Evolutionary conservation across 2,329 filamentous ascomycete species (phyloP).

Genomic region (Westerdykella sp.): DNA sequence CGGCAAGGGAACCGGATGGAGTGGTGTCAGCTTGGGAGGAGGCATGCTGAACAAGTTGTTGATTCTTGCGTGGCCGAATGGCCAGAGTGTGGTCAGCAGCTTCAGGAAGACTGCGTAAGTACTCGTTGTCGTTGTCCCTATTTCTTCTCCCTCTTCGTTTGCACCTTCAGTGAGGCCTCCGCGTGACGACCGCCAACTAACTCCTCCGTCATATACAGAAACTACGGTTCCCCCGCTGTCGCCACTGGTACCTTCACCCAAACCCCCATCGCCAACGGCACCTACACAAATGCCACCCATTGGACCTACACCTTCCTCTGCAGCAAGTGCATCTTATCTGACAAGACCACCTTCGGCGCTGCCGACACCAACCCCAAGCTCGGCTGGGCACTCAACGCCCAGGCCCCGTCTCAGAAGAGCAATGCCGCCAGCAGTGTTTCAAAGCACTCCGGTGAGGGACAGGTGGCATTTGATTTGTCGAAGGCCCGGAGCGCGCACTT

Average conservation of each 20-base stretch:
- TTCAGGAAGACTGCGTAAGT: conserved; percentile 39
- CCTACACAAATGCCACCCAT: conserved; percentile 49
- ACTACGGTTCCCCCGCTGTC: conserved; percentile 45
- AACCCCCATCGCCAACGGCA: conserved; percentile 46
- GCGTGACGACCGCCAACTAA: not conserved
- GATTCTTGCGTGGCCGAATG: conserved; percentile 47
- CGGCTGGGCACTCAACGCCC: conserved; percentile 20
- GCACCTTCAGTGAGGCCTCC: not conserved
- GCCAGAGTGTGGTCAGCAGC: conserved; percentile 39
- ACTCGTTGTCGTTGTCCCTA: not conserved
- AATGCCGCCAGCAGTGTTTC: conserved; percentile 11
- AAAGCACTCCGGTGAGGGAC: conserved; percentile 19
- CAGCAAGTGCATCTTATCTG: conserved; percentile 26
- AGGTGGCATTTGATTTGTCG: conserved; percentile 17
- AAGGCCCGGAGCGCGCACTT: conserved; percentile 19
- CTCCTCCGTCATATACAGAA: conserved; percentile 14
- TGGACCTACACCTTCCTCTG: conserved; percentile 52
- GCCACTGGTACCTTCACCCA: conserved; percentile 41
- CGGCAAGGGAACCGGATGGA: conserved; percentile 45
- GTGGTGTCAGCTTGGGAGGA: conserved; percentile 44
- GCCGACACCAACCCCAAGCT: conserved; percentile 15
- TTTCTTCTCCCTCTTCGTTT: not conserved
- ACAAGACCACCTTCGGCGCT: conserved; percentile 23
- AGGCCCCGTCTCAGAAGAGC: conserved; percentile 15
- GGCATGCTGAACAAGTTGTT: conserved; percentile 46